A percentile compares a stretch with the other conserved stretches of the same genome.
Conservation (phyloP, 2,329 filamentous ascomycete species). For the Nothophaeocryptopus gaeumannii region DNA sequence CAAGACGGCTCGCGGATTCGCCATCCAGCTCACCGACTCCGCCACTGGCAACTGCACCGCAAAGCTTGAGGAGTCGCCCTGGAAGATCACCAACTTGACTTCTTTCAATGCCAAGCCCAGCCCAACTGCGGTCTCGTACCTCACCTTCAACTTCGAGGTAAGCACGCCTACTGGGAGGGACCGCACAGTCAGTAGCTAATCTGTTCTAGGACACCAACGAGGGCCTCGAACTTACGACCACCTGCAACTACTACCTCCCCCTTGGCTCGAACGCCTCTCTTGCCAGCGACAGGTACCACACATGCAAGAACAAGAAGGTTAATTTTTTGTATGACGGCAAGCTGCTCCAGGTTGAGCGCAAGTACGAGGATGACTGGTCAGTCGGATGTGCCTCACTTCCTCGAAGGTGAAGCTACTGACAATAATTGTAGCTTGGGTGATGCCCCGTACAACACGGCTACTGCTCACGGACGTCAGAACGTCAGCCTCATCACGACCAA, state of each 20-base stretch:
- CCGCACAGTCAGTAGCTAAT: too few species aligned
- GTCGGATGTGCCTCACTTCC: too few species aligned
- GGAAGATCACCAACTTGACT: slow-evolving; percentile 24
- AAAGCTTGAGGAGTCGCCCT: slow-evolving; percentile 22
- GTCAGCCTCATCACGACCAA: slow-evolving; percentile 16
- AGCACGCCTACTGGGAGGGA: too few species aligned
- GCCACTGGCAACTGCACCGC: slow-evolving; percentile 11
- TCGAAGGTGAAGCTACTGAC: not conserved
- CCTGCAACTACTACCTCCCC: slow-evolving; percentile 18
- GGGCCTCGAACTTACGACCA: slow-evolving; percentile 27
- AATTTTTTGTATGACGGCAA: slow-evolving; percentile 23
- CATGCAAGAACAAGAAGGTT: slow-evolving; percentile 24
- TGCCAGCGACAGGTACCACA: slow-evolving; percentile 16
- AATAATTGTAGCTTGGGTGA: slow-evolving; percentile 16
- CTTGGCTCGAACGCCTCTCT: slow-evolving; percentile 11
- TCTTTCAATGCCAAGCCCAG: slow-evolving; percentile 18
- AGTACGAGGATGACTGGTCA: slow-evolving; percentile 18
- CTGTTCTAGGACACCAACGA: slow-evolving; percentile 23
- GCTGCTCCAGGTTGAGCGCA: slow-evolving; percentile 20
- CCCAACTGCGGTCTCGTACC: slow-evolving; percentile 11
- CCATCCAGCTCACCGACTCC: slow-evolving; percentile 16
- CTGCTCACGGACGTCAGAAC: slow-evolving; percentile 20
- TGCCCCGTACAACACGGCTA: slow-evolving; percentile 23
- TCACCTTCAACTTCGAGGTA: slow-evolving; percentile 26
- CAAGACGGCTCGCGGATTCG: slow-evolving; percentile 5